Base-by-base conservation (phyloP, 108 stramenopile species). In the Poteriospumella lacustris region DNA sequence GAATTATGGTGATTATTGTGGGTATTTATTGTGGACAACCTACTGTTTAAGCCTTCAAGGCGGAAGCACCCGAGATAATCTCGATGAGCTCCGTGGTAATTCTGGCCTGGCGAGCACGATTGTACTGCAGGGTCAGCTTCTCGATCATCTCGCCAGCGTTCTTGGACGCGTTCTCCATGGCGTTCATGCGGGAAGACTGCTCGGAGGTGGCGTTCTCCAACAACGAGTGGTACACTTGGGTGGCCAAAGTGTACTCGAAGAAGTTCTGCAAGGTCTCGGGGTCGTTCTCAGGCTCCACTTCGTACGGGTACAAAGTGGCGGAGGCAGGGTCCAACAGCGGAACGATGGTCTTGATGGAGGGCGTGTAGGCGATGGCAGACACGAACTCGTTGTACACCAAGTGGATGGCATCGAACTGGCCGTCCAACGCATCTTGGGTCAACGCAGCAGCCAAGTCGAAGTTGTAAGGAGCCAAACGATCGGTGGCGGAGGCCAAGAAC, bases 51-150 rank as follows among this genome's bases (percentile, higher is more conserved):
- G 42, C 70, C 81, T 98, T 95, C 75, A 99, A 90, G 34, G 99
- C 97, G 72, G 96, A 93, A 42, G 99, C 99, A 81, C 98, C 99
- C 44, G 97, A 99, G 85, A 99, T 97, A 92, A 99, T 99, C 89
- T 99, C 99, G 81, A 98, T 98, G 78, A 99, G 99, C 91, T 99
- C 99, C 42, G 99, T 99, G 77, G 97, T 99, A 89, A 98, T 99
- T 81, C 96, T 91, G 76, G 97, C 92, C 92, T 99, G 99, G 86
- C 99, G 94, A 58, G 97, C 99, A 86, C 97, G 93, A 85, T 99
- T 99, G 90, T 97, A 99, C 82, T 85, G 85, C 69, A 99, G 91
- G 33, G 95, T 96, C 84, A 98, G 94, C 36, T 88, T 85, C 79
- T 95, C 95, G 85, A 97, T 95, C 94, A 99, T 89, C 78, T 97